Evolutionary conservation across 2,329 filamentous ascomycete species (phyloP).

Genomic region (Fusarium continuum): DNA sequence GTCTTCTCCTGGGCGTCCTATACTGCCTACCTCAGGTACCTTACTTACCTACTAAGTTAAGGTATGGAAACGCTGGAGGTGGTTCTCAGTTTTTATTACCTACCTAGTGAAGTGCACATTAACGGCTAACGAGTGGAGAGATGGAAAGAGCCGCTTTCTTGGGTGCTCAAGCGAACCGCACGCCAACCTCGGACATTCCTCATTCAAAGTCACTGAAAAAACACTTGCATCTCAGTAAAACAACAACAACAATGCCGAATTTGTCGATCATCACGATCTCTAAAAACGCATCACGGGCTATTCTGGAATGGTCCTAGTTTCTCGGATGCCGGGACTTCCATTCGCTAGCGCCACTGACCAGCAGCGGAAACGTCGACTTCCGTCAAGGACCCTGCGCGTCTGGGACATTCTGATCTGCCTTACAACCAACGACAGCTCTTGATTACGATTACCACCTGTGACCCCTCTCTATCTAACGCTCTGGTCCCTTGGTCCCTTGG

Average conservation of each 20-base stretch:
- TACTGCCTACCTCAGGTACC: too few species aligned
- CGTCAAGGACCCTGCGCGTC: slow-evolving; percentile 26
- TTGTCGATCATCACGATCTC: slow-evolving; percentile 3
- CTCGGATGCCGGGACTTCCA: slow-evolving; percentile 42
- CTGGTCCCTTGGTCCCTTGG: background rate
- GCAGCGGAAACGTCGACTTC: slow-evolving; percentile 37
- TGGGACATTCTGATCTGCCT: slow-evolving; percentile 17
- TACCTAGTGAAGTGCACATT: too few species aligned
- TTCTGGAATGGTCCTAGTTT: slow-evolving; percentile 26
- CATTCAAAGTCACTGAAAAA: background rate
- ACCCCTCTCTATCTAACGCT: slow-evolving; percentile 12
- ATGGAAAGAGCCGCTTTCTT: too few species aligned
- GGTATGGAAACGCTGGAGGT: too few species aligned
- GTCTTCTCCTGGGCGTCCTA: background rate
- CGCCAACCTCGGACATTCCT: too few species aligned
- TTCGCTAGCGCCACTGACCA: slow-evolving; percentile 34
- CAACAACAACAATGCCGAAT: background rate
- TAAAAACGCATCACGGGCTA: background rate
- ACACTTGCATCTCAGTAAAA: background rate
- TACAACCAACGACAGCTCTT: slow-evolving; percentile 24
- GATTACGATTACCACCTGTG: slow-evolving; percentile 24
- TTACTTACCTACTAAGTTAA: too few species aligned
- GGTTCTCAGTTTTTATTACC: too few species aligned
- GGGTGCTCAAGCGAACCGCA: too few species aligned
- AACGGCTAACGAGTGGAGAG: too few species aligned